Evolutionary conservation across 495 filamentous ascomycete species (phyloP).

Genomic region (Hyphodiscus hymeniophilus): DNA sequence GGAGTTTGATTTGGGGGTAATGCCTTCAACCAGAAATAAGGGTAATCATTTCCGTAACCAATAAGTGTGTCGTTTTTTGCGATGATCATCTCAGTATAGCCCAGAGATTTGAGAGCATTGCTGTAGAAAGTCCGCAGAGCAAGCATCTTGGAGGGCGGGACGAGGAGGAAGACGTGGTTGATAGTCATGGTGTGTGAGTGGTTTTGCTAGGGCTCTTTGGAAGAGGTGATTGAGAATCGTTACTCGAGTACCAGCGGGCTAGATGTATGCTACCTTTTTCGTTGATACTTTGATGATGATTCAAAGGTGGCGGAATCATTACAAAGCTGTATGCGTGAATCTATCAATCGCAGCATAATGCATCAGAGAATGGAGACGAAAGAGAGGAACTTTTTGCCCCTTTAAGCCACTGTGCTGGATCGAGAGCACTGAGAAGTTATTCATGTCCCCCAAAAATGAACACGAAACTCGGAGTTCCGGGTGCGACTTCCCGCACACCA

Average conservation of each 20-base stretch:
- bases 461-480: not conserved
- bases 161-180: slow-evolving; percentile 24
- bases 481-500: not conserved
- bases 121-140: slow-evolving; percentile 20
- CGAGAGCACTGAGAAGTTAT: too few species aligned
- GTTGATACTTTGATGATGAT: too few species aligned
- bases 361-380: too few species aligned
- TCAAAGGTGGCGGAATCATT: too few species aligned
- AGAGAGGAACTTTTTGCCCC: too few species aligned
- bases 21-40: slow-evolving; percentile 22
- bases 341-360: too few species aligned
- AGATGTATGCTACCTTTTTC: too few species aligned
- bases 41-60: slow-evolving; percentile 23
- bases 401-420: too few species aligned
- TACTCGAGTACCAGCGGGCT: too few species aligned
- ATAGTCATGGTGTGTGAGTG: slow-evolving; percentile 20
- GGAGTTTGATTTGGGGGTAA: slow-evolving; percentile 12
- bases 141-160: slow-evolving; percentile 10
- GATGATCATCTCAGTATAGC: slow-evolving; percentile 22
- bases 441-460: not conserved
- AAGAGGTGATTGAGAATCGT: not conserved
- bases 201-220: not conserved
- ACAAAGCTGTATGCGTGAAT: too few species aligned
- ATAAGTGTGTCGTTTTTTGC: slow-evolving; percentile 8
- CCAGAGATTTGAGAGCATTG: slow-evolving; percentile 16